Evolutionary conservation across 108 stramenopile species (phyloP), one percentile per base, ranked within the genome.

Genomic region (Cyclotella baltica): DNA sequence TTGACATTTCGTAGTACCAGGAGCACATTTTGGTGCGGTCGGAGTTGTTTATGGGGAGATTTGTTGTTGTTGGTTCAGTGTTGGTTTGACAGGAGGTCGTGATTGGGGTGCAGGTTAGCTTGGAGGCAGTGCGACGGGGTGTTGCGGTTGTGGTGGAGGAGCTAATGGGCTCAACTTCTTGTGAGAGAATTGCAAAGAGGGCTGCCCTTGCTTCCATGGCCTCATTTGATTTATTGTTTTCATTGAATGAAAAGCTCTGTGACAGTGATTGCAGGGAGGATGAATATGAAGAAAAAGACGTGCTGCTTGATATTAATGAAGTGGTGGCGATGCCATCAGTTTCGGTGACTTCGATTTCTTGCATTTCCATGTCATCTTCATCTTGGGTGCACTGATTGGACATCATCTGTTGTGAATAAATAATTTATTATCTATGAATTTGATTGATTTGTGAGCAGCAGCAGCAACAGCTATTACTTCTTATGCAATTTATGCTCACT

Each of bases 1-100:
- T 72, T 20, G 83, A 50, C 76, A 83, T 83, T 63, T 77, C 76
- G 72, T 83, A 77, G 72, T 77, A 83, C 83, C 83, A 83, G 28
- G 62, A 61, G 61, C 71, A 73, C 83, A 83, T 83, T 68, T 83
- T 83, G 40, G 71, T 64, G 35, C 83, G 76, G 55, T 83, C 83
- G 25, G 53, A 11, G 30, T 68, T 53, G 16, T 73, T 73, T 33
- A 77, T 75, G 0, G 66, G 67, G 6, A 62, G 38, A 25, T 55
- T 23, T 22, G n/a, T 25, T 23, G 71, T 48, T 9, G 35, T 34
- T 27, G 51, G 29, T 8, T 22, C 38, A 30, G 31, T 58, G 66
- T 33, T 57, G 5, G 33, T 15, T 3, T 67, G 35, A 51, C 51
- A 50, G 27, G 68, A 61, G 31, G 68, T 50, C 22, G 62, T 53